Evolutionary conservation across 306 rosid genomes (phyloP), one percentile per base, ranked within the genome.

Genomic region (Vigna hirtella): DNA sequence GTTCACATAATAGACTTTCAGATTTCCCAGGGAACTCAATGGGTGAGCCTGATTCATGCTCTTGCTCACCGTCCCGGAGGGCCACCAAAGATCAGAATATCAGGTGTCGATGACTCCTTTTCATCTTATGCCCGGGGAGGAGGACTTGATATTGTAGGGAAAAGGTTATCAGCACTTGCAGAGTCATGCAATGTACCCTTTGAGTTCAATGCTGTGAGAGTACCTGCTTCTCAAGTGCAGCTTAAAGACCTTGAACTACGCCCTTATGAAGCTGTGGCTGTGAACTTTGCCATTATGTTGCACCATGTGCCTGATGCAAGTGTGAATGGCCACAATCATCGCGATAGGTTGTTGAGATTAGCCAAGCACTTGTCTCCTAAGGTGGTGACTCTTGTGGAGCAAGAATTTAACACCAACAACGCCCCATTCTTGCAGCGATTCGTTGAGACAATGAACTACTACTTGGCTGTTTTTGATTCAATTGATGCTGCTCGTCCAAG

Each of bases 1-100:
- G 85, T 95, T 40, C 99, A 95, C 81, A 91, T 95, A 75, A 87
- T 95, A 84, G 99, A 95, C 84, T 95, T 95, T 82, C 98, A 91
- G 85, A 86, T 95, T 72, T 50, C 77, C 53, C 99, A 95, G 71
- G 99, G 99, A 71, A 83, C 82, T 38, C 99, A 95, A 79, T 93
- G 98, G 98, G 77, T 90, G 42, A 88, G 91, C 53, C 84, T 95
- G 55, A 91, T 95, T 40, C 96, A 90, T 68, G 99, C 98, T 76
- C 93, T 93, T 47, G 91, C 98, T 15, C 74, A 81, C 55, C 87
- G 93, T 9, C 97, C 96, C 0, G 93, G 91, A 52, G 99, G 97
- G 15, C 98, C 99, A 9, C 99, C 99, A 1, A 82, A 57, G 80
- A 77, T 95, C 70, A 81, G 97, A 81, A 88, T 95, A 73, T 88